phyloP scores from a whole-genome alignment of 352 stramenopile genomes.

The Phytophthora pinifolia region DNA sequence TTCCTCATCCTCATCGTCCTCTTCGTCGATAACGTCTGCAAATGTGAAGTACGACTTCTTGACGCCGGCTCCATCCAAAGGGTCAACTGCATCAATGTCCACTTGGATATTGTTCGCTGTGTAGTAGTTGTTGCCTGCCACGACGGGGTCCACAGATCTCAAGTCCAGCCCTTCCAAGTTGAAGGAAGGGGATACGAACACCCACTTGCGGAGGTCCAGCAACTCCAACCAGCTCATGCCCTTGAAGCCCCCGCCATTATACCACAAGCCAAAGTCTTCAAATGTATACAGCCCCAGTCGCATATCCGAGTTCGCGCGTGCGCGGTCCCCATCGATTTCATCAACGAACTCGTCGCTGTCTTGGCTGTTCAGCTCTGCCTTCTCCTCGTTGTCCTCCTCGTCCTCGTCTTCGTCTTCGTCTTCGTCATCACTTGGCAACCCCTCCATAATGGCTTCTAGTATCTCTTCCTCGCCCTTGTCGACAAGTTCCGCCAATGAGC shows the following conservation, averaged over 20 bases:
- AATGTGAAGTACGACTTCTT: constrained; percentile 59
- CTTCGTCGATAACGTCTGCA: constrained; percentile 64
- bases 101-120: constrained; percentile 85
- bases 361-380: constrained; percentile 24
- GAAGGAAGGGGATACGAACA: constrained; percentile 74
- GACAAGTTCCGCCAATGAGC: constrained; percentile 70
- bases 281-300: constrained; percentile 69
- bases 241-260: constrained; percentile 79
- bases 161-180: constrained; percentile 64
- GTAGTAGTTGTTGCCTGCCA: constrained; percentile 84
- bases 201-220: constrained; percentile 84
- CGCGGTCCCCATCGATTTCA: constrained; percentile 40
- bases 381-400: constrained; percentile 24
- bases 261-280: constrained; percentile 86
- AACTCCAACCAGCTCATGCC: constrained; percentile 86
- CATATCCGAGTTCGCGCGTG: constrained; percentile 51
- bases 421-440: constrained; percentile 29
- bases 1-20: constrained; percentile 65
- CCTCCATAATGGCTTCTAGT: constrained; percentile 75
- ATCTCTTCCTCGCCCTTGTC: constrained; percentile 80
- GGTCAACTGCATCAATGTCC: constrained; percentile 57
- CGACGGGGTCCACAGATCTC: constrained; percentile 65
- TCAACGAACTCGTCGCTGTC: constrained; percentile 29
- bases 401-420: constrained; percentile 34
- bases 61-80: constrained; percentile 31